Conservation (phyloP, 495 filamentous ascomycete genomes). For the Tuber melanosporum region DNA sequence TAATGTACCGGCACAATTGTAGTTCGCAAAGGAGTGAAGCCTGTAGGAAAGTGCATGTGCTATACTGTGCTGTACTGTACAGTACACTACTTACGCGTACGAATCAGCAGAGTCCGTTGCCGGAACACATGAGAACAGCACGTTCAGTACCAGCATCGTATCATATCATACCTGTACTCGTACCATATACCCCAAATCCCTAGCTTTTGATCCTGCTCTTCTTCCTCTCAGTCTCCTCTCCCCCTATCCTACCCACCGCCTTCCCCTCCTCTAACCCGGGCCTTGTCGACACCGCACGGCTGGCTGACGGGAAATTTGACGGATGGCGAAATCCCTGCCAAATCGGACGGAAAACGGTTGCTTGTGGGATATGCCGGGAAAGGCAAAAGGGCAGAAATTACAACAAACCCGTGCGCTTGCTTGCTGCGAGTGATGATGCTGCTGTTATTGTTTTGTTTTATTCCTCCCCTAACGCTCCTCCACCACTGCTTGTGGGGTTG, state of each 20-base stretch:
- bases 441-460: background rate
- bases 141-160: background rate
- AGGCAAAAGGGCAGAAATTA: background rate
- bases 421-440: background rate
- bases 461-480: background rate
- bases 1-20: background rate
- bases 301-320: slow-evolving; percentile 37
- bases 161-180: background rate
- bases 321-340: slow-evolving; percentile 37
- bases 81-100: no score
- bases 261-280: background rate
- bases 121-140: background rate
- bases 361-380: slow-evolving; percentile 8
- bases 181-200: background rate
- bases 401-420: background rate
- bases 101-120: background rate
- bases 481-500: background rate
- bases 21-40: background rate
- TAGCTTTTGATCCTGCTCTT: background rate
- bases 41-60: background rate
- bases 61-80: no score
- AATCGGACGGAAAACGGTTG: slow-evolving; percentile 27
- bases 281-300: slow-evolving; percentile 26
- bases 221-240: background rate
- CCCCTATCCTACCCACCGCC: background rate